phyloP scores from a whole-genome alignment of 2,329 filamentous ascomycete genomes.

The Curvularia verruculosa region DNA sequence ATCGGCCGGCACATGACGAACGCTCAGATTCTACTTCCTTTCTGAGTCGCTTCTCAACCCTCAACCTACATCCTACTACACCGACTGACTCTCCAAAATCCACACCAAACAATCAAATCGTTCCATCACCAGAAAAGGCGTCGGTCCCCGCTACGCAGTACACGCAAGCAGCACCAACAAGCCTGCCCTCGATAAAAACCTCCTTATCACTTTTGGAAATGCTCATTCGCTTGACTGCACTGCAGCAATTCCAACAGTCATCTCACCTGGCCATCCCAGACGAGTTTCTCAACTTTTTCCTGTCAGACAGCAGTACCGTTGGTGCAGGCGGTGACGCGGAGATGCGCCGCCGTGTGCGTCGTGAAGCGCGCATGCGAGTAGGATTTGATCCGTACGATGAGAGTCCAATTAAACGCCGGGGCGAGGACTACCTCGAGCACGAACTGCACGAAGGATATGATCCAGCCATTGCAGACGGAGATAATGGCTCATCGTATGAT shows the following conservation, averaged over 20 bases:
- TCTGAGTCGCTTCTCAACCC: constrained; percentile 52
- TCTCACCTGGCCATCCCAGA: constrained; percentile 90
- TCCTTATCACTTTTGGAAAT: constrained; percentile 86
- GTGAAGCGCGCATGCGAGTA: constrained; percentile 66
- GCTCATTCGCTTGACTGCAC: constrained; percentile 80
- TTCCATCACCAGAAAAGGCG: constrained; percentile 35
- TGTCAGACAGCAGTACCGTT: constrained; percentile 71
- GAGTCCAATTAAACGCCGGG: constrained; percentile 68
- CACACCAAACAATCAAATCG: constrained; percentile 33
- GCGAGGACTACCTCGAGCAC: constrained; percentile 68
- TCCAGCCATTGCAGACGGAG: constrained; percentile 3
- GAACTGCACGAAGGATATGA: constrained; percentile 29
- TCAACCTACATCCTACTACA: constrained; percentile 50
- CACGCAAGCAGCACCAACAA: constrained; percentile 17
- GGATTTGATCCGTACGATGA: constrained; percentile 77
- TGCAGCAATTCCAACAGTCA: constrained; percentile 90
- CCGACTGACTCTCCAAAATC: constrained; percentile 23
- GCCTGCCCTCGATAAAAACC: constrained; percentile 62
- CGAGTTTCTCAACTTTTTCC: constrained; percentile 86
- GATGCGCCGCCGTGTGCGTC: constrained; percentile 63
- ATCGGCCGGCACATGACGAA: constrained; percentile 21
- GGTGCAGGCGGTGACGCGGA: constrained; percentile 68
- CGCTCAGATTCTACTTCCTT: constrained; percentile 51
- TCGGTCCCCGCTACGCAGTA: constrained; percentile 16
- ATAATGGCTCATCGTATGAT: constrained; percentile 24